Base-by-base conservation (phyloP, 116 monocot species). In the Cymodocea nodosa region DNA sequence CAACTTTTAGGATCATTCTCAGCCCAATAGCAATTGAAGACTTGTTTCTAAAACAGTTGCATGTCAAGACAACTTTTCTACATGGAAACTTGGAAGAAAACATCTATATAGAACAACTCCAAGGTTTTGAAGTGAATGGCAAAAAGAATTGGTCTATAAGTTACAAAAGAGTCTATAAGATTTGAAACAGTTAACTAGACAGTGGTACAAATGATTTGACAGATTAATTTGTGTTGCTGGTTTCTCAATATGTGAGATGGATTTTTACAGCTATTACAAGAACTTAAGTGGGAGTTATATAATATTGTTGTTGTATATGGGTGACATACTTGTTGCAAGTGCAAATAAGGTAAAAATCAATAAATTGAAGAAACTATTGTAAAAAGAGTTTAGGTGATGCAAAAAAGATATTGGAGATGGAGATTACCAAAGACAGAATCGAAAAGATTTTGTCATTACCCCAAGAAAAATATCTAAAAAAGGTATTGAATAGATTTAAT, bases 401-500 rank as follows among this genome's bases (percentile, higher is more conserved):
- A 19, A 54, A 37, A 0, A 6, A 68, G 52, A 68, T 56, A 0
- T 40, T 68, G 16, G 68, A 19, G 30, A 68, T 68, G 54, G 39
- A 36, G 17, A 68, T 68, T 0, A 40, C 24, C 23, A 14, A 5
- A 23, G 51, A 65, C 50, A 23, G 23, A 10, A 19, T 24, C 10
- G 55, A 35, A 39, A 37, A 19, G 40, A 55, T 6, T 0, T 0
- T 10, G 4, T 15, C 4, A n/a, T 25, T 65, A 8, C 23, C 50
- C 15, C 50, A 48, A 65, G 23, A 65, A 19, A 65, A 51, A 7
- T 23, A 65, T 23, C 11, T 65, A 3, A 1, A 37, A n/a, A 68
- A 68, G 35, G 18, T 68, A 19, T 37, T 68, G 34, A 24, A 56
- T 11, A 68, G 56, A 56, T 65, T 65, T 22, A 51, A 65, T 15